Evolutionary conservation across 257 asterid species (phyloP), one percentile per base, ranked within the genome.

Genomic region (Gentiana macrophylla): DNA sequence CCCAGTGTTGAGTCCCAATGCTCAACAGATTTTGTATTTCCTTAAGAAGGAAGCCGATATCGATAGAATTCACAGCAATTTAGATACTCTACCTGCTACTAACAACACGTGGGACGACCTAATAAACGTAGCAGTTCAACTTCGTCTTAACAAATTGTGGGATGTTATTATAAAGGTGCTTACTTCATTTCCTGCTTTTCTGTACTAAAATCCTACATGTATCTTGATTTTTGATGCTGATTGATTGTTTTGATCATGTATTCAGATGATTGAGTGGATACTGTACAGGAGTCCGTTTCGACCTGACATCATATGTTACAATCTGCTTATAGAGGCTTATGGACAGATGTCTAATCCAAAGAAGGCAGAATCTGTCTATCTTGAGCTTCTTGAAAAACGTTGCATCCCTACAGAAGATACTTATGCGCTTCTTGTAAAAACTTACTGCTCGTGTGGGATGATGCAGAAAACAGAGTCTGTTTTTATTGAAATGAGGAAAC

Each of bases 371-470:
- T 67, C 84, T 8, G 67, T 81, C 55, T 89, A 85, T 65, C 52
- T 81, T 15, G 70, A 82, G 45, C 97, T 89, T 54, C 71, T 79
- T 6, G 86, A 88, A 63, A 79, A 82, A 57, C 76, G 80, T 47
- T 88, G 97, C 66, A 62, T 89, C 55, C 95, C 95, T 1, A 89
- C 97, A 13, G 83, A 88, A 68, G 94, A 88, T 67, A 88, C 97
- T 47, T 88, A 77, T 52, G 95, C 97, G 33, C 84, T 89, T 68
- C 95, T 89, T 8, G 37, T 72, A 6, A 89, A 81, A 74, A 93
- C 89, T 4, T 85, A 79, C 60, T 77, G 94, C 64, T 75, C 69
- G 70, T 69, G 84, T 59, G 82, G 85, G 54, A 69, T 71, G 71
- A 56, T 80, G 53, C 86, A 79, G 57, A 81, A 76, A 38, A 89